Evolutionary conservation across 2,329 filamentous ascomycete species (phyloP), one percentile per base, ranked within the genome.

Genomic region (Ophiostoma australiae): DNA sequence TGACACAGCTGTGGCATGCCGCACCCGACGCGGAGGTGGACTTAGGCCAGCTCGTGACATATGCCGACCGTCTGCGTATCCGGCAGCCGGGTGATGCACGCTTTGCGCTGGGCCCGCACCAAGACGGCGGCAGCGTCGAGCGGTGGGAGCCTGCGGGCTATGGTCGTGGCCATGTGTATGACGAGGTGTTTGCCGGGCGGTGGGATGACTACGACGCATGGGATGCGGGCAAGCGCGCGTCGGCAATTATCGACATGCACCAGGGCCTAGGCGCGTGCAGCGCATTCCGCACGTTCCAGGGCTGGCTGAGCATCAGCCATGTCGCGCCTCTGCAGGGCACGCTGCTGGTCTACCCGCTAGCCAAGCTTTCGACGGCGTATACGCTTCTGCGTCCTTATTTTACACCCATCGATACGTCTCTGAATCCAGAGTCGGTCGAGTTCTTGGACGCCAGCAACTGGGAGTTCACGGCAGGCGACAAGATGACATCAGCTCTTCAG

Each of bases 211-310:
- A 92, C 76, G 91, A 97, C 76, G 87, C 93, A 0, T 97, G 90
- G 87, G 92, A 97, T 76, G 89, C 89, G 0, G 88, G 86, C 73
- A 85, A 86, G 7, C 86, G 94, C 4, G 83, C 94, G 0, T 80
- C 81, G 0, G 92, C 90, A 3, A 85, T 88, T 2, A 89, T 87
- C 72, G 90, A 97, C 78, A 81, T 94, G 44, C 95, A 97, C 78
- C 85, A 92, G 69, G 92, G 93, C 0, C 85, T 93, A 0, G 93
- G 94, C 0, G 89, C 91, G 0, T 97, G 92, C 80, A 90, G 86
- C 66, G 92, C 93, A 83, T 93, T 97, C 80, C 86, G 94, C 55
- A 91, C 93, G 85, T 94, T 92, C 79, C 94, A 97, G 80, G 94
- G 93, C 23, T 97, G 94, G 94, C 80, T 97, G 69, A 87, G 86